These are phyloP conservation scores for Penicillium occitanis DNA, from an alignment of 2,329 filamentous ascomycete species.

Conservation along the genomic window DNA sequence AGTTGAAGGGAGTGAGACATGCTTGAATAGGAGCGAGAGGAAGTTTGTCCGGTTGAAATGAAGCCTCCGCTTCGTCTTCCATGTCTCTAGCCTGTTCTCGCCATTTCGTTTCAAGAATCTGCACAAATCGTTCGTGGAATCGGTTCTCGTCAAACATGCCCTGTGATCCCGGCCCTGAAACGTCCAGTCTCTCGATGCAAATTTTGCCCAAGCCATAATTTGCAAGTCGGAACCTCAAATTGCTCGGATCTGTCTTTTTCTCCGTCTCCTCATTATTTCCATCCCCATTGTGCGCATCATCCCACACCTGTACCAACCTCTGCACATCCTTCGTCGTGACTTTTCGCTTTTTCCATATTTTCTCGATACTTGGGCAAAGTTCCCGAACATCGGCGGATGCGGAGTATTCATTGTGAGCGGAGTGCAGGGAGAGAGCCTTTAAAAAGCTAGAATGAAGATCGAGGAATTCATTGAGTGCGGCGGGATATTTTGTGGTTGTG, in stretches of 20 bases:
- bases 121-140: slow-evolving; percentile 53
- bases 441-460: slow-evolving; percentile 66
- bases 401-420: slow-evolving; percentile 65
- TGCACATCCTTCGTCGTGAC: slow-evolving; percentile 67
- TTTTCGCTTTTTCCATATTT: slow-evolving; percentile 69
- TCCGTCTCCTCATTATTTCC: neutral
- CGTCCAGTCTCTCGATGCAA: slow-evolving; percentile 36
- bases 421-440: slow-evolving; percentile 66
- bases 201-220: slow-evolving; percentile 43
- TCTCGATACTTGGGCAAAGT: slow-evolving; percentile 63
- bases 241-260: neutral
- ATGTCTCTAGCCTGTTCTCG: slow-evolving; percentile 34
- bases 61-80: slow-evolving; percentile 26
- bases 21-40: slow-evolving; percentile 39
- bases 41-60: slow-evolving; percentile 33
- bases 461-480: slow-evolving; percentile 54
- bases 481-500: slow-evolving; percentile 25
- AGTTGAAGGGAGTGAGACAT: slow-evolving; percentile 36
- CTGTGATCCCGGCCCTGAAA: slow-evolving; percentile 11
- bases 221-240: slow-evolving; percentile 38
- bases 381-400: slow-evolving; percentile 63
- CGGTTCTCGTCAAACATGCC: slow-evolving; percentile 46
- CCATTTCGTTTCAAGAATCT: slow-evolving; percentile 49
- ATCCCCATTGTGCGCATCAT: slow-evolving; percentile 31
- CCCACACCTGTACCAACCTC: slow-evolving; percentile 64